These are phyloP conservation scores for Cryomyces antarcticus DNA, from an alignment of 495 filamentous ascomycete genomes.

Conservation along the genomic window DNA sequence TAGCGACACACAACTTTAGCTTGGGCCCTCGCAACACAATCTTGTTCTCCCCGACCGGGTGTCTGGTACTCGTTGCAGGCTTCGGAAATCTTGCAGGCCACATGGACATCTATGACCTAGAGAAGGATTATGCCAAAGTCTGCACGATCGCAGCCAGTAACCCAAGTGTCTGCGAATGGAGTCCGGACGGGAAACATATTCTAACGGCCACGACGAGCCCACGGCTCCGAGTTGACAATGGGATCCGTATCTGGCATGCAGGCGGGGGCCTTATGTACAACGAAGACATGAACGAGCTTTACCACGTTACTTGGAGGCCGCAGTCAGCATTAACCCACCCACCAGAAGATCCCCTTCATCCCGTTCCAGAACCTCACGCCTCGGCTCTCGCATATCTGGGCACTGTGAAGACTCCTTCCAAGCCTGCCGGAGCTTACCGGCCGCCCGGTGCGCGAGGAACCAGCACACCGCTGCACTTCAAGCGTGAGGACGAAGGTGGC, in stretches of 20 bases:
- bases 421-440: conserved; percentile 86
- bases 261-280: conserved; percentile 82
- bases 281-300: conserved; percentile 81
- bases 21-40: conserved; percentile 85
- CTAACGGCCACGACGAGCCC: conserved; percentile 93
- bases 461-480: conserved; percentile 79
- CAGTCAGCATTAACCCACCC: conserved; percentile 38
- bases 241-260: conserved; percentile 86
- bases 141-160: conserved; percentile 91
- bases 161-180: conserved; percentile 87
- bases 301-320: conserved; percentile 81
- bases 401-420: conserved; percentile 76
- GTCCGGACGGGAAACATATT: conserved; percentile 83
- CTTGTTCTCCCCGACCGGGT: conserved; percentile 79
- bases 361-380: conserved; percentile 59
- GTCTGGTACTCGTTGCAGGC: conserved; percentile 81
- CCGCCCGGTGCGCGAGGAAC: conserved; percentile 88
- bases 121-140: conserved; percentile 77
- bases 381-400: conserved; percentile 69
- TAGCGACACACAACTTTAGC: conserved; percentile 61
- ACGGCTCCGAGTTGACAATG: conserved; percentile 87
- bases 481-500: conserved; percentile 91
- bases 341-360: conserved; percentile 50
- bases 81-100: conserved; percentile 95
- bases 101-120: conserved; percentile 92